phyloP scores from a whole-genome alignment of 2,329 filamentous ascomycete genomes.

The Fusarium tuaranense region DNA sequence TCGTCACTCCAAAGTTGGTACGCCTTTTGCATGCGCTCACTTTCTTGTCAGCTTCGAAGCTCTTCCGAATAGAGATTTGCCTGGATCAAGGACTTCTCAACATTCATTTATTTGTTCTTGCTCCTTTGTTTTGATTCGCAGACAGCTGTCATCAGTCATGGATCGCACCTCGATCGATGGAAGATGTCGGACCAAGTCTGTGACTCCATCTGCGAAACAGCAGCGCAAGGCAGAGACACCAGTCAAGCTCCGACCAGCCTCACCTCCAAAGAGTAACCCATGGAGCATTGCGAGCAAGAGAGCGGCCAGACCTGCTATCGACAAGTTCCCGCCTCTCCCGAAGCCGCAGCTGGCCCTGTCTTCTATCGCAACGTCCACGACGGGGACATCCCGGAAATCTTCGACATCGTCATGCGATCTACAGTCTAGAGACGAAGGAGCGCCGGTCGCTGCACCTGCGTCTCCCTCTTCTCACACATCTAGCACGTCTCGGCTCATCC shows the following conservation, averaged over 20 bases:
- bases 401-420: conserved; percentile 22
- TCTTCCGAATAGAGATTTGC: conserved; percentile 3
- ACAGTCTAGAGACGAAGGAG: conserved; percentile 16
- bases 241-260: conserved; percentile 46
- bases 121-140: background rate
- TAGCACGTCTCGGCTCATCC: conserved; percentile 33
- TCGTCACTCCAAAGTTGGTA: conserved; percentile 22
- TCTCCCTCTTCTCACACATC: conserved; percentile 41
- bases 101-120: background rate
- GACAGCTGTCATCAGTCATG: conserved; percentile 38
- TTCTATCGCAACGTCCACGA: conserved; percentile 12
- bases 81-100: background rate
- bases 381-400: conserved; percentile 26
- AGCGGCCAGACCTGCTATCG: conserved; percentile 1
- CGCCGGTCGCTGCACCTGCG: conserved; percentile 14
- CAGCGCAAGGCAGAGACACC: conserved; percentile 23
- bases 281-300: conserved; percentile 38
- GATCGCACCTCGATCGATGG: conserved; percentile 45
- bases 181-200: conserved; percentile 33
- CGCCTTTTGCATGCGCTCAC: conserved; percentile 24
- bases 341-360: conserved; percentile 11
- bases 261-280: conserved; percentile 49
- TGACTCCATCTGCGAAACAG: conserved; percentile 10
- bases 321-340: conserved; percentile 40
- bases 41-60: conserved; percentile 18